A percentile compares a stretch with the other conserved stretches of the same genome.
These are phyloP conservation scores for Spinacia oleracea DNA, from an alignment of 179 eudicot genomes.

Conservation along the genomic window DNA sequence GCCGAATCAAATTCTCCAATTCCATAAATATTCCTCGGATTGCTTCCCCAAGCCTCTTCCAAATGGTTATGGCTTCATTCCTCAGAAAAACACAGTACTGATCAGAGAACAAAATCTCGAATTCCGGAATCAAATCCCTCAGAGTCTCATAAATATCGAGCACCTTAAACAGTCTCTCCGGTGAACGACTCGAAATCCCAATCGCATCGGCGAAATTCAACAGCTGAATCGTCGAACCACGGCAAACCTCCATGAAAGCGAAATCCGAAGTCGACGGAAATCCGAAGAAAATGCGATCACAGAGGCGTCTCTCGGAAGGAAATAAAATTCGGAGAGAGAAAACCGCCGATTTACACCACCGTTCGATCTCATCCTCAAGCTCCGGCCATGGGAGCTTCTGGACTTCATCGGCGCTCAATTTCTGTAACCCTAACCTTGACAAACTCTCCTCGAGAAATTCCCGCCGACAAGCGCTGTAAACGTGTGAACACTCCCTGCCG, in stretches of 20 bases:
- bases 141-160: constrained; percentile 78
- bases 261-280: constrained; percentile 58
- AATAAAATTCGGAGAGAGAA: constrained; percentile 69
- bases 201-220: constrained; percentile 78
- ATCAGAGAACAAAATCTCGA: constrained; percentile 72
- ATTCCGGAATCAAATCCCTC: constrained; percentile 78
- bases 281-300: constrained; percentile 76
- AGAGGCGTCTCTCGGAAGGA: constrained; percentile 83
- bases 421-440: constrained; percentile 73
- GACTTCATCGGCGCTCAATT: constrained; percentile 66
- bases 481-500: constrained; percentile 73
- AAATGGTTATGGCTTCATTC: constrained; percentile 68
- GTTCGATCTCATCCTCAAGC: constrained; percentile 79
- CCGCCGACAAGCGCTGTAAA: constrained; percentile 63
- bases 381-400: constrained; percentile 80
- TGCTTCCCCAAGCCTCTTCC: constrained; percentile 78
- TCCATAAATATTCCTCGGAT: constrained; percentile 87
- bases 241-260: constrained; percentile 92
- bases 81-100: constrained; percentile 60
- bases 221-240: constrained; percentile 70
- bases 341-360: constrained; percentile 69
- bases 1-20: constrained; percentile 74
- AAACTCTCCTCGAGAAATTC: constrained; percentile 84
- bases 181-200: constrained; percentile 74
- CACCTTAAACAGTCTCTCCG: constrained; percentile 81